These are phyloP conservation scores for Vitis labrusca DNA, from an alignment of 164 flowering plant genomes.

Conservation along the genomic window DNA sequence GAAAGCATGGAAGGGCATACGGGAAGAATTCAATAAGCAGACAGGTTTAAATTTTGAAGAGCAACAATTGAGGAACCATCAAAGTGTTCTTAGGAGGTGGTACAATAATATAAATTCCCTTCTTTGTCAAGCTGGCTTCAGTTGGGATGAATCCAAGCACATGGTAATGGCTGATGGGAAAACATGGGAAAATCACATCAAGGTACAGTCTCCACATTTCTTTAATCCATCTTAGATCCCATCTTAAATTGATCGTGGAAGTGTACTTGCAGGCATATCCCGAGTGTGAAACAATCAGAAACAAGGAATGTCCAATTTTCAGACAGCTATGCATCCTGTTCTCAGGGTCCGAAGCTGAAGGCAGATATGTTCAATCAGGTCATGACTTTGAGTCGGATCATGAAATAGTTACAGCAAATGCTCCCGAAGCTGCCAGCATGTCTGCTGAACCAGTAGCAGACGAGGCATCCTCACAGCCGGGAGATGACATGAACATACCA, in stretches of 20 bases:
- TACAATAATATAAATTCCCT: not conserved
- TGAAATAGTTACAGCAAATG: not conserved
- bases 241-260: not conserved
- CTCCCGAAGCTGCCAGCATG: not conserved
- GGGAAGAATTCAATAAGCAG: not conserved
- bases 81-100: not conserved
- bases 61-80: slow-evolving; percentile 2
- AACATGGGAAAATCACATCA: slow-evolving; percentile 1
- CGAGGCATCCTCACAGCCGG: not conserved
- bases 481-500: not conserved
- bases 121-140: not conserved
- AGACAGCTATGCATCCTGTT: not conserved
- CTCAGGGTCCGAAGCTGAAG: not conserved
- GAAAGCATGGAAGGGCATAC: not conserved
- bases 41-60: not conserved
- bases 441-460: not conserved
- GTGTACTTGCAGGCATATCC: slow-evolving; percentile 5
- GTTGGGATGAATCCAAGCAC: not conserved
- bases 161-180: slow-evolving; percentile 1
- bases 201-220: not conserved
- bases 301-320: not conserved
- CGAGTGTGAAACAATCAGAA: not conserved
- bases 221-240: not conserved
- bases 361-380: not conserved
- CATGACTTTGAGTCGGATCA: not conserved